Conservation (phyloP, 2,329 filamentous ascomycete genomes). For the Botrytis byssoidea region DNA sequence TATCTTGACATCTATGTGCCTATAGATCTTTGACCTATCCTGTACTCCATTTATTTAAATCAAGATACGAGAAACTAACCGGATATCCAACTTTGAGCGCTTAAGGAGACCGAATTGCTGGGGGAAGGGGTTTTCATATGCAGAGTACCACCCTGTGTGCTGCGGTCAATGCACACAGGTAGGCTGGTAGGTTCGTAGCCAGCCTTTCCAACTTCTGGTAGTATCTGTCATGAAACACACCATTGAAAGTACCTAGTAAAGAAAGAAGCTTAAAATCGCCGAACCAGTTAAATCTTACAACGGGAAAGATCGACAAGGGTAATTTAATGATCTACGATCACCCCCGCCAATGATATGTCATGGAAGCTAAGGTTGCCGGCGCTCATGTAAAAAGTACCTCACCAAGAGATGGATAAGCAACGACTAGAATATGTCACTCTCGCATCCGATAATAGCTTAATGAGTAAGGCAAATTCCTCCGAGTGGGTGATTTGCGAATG, state of each 20-base stretch:
- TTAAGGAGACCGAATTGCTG: neutral
- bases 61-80: neutral
- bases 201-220: slow-evolving; percentile 12
- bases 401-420: neutral
- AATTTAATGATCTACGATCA: slow-evolving; percentile 1
- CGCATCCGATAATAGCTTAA: neutral
- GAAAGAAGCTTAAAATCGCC: neutral
- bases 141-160: neutral
- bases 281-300: neutral
- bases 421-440: neutral
- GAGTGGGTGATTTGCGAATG: neutral
- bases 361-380: neutral
- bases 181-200: neutral
- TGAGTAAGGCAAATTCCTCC: neutral
- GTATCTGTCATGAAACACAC: slow-evolving; percentile 1
- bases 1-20: neutral
- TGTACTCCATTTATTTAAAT: neutral
- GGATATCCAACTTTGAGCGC: neutral
- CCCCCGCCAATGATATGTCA: neutral
- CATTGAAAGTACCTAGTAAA: neutral
- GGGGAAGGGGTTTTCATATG: neutral
- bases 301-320: neutral
- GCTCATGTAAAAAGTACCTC: neutral
- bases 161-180: neutral
- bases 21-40: neutral